Base-by-base conservation (phyloP, 257 asterid genomes). In the Ligustrum vulgare region DNA sequence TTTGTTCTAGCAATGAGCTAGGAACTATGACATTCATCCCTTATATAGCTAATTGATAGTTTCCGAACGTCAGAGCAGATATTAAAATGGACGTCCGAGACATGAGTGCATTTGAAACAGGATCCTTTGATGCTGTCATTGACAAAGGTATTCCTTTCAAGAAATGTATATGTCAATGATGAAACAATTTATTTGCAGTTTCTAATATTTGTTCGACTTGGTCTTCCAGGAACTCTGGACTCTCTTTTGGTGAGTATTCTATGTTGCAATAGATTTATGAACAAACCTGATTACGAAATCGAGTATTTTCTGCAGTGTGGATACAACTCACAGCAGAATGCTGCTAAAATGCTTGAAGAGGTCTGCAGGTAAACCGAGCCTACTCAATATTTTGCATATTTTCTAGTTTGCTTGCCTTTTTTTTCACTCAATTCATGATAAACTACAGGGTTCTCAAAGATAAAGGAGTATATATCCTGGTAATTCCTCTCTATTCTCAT, bases 371-470 rank as follows among this genome's bases (percentile, higher is more conserved):
- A 91, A 67, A 73, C 64, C 67, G 71, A 45, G 39, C 76, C 76
- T 63, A 79, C 81, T 80, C 43, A 67, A 67, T 33, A 64, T 32
- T 68, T 60, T 41, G 45, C 69, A 35, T 72, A 67, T 72, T 62
- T 78, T 72, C 35, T 74, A 41, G 45, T 71, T 79, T 72, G 71
- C 51, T 72, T 81, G 15, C 56, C 82, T 81, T 78, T 77, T 84
- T 66, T 81, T 85, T 80, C 81, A 78, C 86, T 83, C 71, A 70
- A 64, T 84, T 84, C 86, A 84, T 85, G 83, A 79, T 81, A 84
- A 85, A 84, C 83, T 87, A 84, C 88, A 91, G 96, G 97, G 93
- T 91, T 69, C 93, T 91, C 74, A 85, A 89, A 91, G 89, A 91
- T 81, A 83, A 87, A 81, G 97, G 97, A 85, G 86, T 83, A 35